Percentiles rank a stretch among this genome's conserved stretches.
These are phyloP conservation scores for Naganishia cerealis DNA, from an alignment of 1,284 basidiomycete genomes.

Conservation along the genomic window DNA sequence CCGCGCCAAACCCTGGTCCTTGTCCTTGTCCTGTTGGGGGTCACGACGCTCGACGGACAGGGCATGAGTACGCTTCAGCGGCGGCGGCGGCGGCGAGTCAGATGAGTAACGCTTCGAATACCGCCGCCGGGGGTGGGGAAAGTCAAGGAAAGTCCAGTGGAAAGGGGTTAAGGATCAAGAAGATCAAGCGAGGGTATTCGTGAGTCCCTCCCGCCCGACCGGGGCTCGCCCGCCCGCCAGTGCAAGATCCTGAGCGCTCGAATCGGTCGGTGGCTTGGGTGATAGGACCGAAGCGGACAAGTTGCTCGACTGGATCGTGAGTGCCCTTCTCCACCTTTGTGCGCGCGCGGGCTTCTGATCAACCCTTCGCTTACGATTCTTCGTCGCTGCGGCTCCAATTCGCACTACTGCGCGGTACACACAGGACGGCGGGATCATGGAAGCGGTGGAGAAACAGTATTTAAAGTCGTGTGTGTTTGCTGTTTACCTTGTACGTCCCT, in stretches of 20 bases:
- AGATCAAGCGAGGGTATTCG: conserved; percentile 34
- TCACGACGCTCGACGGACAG: neutral
- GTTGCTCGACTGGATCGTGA: conserved; percentile 34
- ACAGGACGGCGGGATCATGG: conserved; percentile 31
- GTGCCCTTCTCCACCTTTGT: neutral
- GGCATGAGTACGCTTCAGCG: neutral
- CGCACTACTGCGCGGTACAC: neutral
- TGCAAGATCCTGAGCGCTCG: too few species aligned
- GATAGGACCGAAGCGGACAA: conserved; percentile 35
- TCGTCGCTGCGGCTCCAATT: neutral
- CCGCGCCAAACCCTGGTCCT: conserved; percentile 13
- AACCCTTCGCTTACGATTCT: neutral
- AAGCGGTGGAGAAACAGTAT: conserved; percentile 34
- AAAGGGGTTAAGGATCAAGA: conserved; percentile 33
- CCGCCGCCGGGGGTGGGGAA: neutral
- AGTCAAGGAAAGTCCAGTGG: conserved; percentile 13
- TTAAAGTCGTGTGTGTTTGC: conserved; percentile 34
- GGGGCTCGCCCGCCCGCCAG: too few species aligned
- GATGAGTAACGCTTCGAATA: neutral
- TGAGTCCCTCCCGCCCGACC: conserved; percentile 13
- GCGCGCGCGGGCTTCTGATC: too few species aligned
- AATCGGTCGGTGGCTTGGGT: too few species aligned
- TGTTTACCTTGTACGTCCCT: conserved; percentile 33
- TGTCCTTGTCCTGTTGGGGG: neutral
- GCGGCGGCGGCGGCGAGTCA: neutral